phyloP scores from a whole-genome alignment of 768 basidiomycete genomes.

The Tephrocybe sp. region DNA sequence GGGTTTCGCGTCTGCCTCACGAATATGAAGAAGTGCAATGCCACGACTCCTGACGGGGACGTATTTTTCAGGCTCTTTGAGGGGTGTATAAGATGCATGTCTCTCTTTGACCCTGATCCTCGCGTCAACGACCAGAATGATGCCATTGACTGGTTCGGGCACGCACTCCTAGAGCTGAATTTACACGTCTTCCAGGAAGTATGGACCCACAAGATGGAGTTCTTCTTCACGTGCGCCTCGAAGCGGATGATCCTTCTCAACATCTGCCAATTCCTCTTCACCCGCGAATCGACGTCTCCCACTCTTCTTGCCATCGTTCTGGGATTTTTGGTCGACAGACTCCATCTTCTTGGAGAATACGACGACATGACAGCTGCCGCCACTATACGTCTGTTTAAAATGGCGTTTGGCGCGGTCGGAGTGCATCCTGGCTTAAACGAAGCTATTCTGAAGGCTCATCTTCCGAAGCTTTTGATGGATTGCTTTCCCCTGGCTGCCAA shows the following conservation, averaged over 20 bases:
- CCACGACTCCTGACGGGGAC: slow-evolving; percentile 79
- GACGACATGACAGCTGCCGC: slow-evolving; percentile 81
- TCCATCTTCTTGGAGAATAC: slow-evolving; percentile 82
- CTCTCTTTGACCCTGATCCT: slow-evolving; percentile 73
- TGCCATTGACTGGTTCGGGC: slow-evolving; percentile 81
- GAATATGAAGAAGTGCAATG: slow-evolving; percentile 78
- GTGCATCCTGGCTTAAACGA: slow-evolving; percentile 77
- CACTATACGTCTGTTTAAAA: slow-evolving; percentile 91
- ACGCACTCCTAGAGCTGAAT: slow-evolving; percentile 79
- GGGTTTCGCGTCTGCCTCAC: slow-evolving; percentile 81
- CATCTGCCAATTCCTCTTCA: slow-evolving; percentile 82
- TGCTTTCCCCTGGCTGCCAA: slow-evolving; percentile 94
- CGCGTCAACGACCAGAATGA: slow-evolving; percentile 67
- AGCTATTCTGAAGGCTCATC: slow-evolving; percentile 88
- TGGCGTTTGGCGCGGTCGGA: slow-evolving; percentile 89
- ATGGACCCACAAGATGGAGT: slow-evolving; percentile 90
- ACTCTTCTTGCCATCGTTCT: slow-evolving; percentile 88
- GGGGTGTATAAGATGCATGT: slow-evolving; percentile 80
- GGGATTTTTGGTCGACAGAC: slow-evolving; percentile 77
- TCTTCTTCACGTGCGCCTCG: slow-evolving; percentile 81
- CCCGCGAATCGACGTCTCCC: slow-evolving; percentile 72
- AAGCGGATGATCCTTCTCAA: slow-evolving; percentile 79
- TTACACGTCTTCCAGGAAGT: slow-evolving; percentile 94
- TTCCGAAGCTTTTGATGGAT: slow-evolving; percentile 92
- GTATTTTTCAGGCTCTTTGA: slow-evolving; percentile 87